A percentile compares a stretch with the other conserved stretches of the same genome.
phyloP scores from a whole-genome alignment of 1,284 basidiomycete species.

The Macrocystidia cucumis region DNA sequence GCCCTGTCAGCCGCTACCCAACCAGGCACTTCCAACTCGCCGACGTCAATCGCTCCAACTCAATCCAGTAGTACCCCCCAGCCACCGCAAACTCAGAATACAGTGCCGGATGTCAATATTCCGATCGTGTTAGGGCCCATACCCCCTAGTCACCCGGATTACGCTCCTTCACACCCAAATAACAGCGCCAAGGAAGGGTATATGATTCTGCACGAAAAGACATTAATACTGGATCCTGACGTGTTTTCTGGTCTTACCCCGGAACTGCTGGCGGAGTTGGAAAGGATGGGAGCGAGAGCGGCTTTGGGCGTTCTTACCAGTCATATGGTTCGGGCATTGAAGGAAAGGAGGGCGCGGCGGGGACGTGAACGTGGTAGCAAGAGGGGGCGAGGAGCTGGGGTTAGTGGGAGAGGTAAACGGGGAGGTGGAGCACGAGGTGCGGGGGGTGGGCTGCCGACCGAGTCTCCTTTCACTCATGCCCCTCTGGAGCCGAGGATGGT shows the following conservation, averaged over 20 bases:
- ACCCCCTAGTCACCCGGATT: constrained; percentile 35
- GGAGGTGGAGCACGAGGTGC: constrained; percentile 15
- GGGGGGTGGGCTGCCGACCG: constrained; percentile 1
- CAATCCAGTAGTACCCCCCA: constrained; percentile 10
- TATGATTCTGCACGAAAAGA: constrained; percentile 82
- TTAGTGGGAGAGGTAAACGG: constrained; percentile 19
- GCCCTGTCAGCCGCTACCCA: constrained; percentile 10
- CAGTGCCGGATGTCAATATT: constrained; percentile 34
- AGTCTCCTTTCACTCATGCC: constrained; percentile 25
- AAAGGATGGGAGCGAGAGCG: constrained; percentile 76
- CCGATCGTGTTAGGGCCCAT: constrained; percentile 38
- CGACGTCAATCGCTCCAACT: constrained; percentile 10
- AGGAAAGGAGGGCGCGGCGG: constrained; percentile 57
- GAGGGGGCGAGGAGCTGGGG: constrained; percentile 26
- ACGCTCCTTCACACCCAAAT: constrained; percentile 37
- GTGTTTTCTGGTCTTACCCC: constrained; percentile 77
- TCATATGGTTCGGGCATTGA: constrained; percentile 80
- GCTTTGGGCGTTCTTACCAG: constrained; percentile 78
- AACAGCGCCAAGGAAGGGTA: constrained; percentile 48
- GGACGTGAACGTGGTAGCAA: constrained; percentile 19
- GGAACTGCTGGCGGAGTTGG: constrained; percentile 70
- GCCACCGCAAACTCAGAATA: constrained; percentile 7
- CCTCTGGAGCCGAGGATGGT: constrained; percentile 18
- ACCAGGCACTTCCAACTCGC: constrained; percentile 8
- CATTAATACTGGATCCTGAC: constrained; percentile 75